Evolutionary conservation across 306 rosid species (phyloP).

Genomic region (Alnus rubra): DNA sequence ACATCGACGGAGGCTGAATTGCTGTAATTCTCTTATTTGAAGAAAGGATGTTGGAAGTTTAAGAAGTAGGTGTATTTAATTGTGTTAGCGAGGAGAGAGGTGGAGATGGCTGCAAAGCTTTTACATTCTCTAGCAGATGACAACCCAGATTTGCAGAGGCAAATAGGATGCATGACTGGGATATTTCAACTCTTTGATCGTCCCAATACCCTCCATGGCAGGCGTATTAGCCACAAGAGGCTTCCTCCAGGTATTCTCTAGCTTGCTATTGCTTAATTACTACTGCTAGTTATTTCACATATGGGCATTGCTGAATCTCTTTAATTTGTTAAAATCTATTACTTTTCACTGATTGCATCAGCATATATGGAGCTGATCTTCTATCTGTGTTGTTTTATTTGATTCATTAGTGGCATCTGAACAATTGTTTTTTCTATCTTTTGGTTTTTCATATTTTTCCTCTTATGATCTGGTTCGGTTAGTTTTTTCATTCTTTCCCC

Average conservation of each 20-base stretch:
- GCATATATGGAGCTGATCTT: background rate
- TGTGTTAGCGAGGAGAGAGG: conserved; percentile 31
- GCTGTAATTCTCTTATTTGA: conserved; percentile 37
- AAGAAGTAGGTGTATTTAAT: conserved; percentile 30
- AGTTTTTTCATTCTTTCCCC: background rate
- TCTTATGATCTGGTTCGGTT: background rate
- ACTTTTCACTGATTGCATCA: background rate
- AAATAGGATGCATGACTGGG: conserved; percentile 93
- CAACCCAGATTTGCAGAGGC: conserved; percentile 89
- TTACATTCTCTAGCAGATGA: conserved; percentile 92
- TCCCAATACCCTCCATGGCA: conserved; percentile 51
- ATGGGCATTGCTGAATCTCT: background rate
- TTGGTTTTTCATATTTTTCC: background rate
- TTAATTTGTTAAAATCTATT: background rate
- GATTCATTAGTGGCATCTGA: background rate
- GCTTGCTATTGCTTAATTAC: conserved; percentile 1
- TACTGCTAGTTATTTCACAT: background rate
- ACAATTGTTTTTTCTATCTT: background rate
- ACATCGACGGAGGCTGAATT: conserved; percentile 27
- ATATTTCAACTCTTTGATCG: conserved; percentile 88
- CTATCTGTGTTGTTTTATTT: background rate
- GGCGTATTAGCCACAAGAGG: conserved; percentile 60
- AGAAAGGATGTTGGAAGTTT: conserved; percentile 20
- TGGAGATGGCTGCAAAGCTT: conserved; percentile 83
- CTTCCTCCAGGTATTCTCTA: conserved; percentile 56